Conservation (phyloP, 2,329 filamentous ascomycete species). For the Diplodia seriata region DNA sequence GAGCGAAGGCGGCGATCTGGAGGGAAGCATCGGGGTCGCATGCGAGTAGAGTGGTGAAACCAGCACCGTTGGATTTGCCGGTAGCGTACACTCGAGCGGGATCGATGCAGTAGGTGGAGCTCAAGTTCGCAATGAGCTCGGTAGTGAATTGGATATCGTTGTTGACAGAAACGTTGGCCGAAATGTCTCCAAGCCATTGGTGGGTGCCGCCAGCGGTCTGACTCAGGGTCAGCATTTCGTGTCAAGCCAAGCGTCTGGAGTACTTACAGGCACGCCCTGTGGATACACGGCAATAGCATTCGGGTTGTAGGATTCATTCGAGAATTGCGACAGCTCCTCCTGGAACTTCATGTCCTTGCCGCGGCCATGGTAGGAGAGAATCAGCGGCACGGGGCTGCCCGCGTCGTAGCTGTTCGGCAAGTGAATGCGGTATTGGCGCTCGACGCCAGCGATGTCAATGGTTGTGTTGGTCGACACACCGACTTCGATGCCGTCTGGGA, state of each 20-base stretch:
- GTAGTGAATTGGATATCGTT: conserved; percentile 56
- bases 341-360: conserved; percentile 48
- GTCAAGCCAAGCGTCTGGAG: background rate
- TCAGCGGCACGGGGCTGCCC: conserved; percentile 49
- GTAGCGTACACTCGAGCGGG: conserved; percentile 53
- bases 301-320: conserved; percentile 53
- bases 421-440: conserved; percentile 49
- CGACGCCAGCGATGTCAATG: conserved; percentile 40
- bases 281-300: conserved; percentile 56
- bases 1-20: conserved; percentile 59
- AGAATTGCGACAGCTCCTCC: conserved; percentile 55
- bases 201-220: conserved; percentile 35
- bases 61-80: conserved; percentile 64
- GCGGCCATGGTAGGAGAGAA: conserved; percentile 59
- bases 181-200: conserved; percentile 52
- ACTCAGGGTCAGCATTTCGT: background rate
- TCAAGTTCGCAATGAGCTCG: conserved; percentile 52
- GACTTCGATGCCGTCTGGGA: conserved; percentile 38
- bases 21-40: conserved; percentile 53
- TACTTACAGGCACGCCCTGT: conserved; percentile 47
- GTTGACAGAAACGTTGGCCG: conserved; percentile 39
- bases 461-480: conserved; percentile 40
- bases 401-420: conserved; percentile 50
- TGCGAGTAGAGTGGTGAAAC: conserved; percentile 57
- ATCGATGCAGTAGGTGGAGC: conserved; percentile 55